Base-by-base conservation (phyloP, 75 land plant genomes). In the Sequoia sempervirens region DNA sequence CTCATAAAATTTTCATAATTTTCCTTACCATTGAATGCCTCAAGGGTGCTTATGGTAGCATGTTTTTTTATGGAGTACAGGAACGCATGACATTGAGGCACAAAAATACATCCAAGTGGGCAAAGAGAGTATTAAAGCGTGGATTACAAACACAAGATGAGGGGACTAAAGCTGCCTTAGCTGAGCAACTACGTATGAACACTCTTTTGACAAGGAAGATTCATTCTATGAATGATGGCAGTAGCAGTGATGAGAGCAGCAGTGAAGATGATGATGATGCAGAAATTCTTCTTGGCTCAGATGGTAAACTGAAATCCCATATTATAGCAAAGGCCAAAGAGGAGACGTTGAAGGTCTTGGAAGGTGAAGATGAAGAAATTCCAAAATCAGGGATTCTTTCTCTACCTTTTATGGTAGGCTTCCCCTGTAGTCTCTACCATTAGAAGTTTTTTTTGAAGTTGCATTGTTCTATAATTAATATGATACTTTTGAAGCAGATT, bases 51-150 rank as follows among this genome's bases (percentile, higher is more conserved):
- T 78, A 78, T 78, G 46, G 50, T 43, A 45, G 20, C 50, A 43
- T 9, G n/a, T 45, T 86, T 70, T 80, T 38, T 80, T 34, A 38
- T 56, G 80, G 73, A 34, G 40, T 93, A 52, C 92, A 97, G 98
- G 99, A 97, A 82, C 92, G 99, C 36, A 88, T 95, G 96, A 97
- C 94, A 38, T 72, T 94, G 82, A 95, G 92, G 88, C 99, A 97
- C 81, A 97, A 91, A 87, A 95, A 94, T 84, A 93, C 86, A 32
- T 91, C 95, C 4, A 90, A 91, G 74, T 97, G 98, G 96, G 99
- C 98, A 76, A 94, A 90, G 84, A 90, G 98, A 43, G 92, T 92
- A 17, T 38, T 95, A 45, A 87, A 91, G 81, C 92, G 98, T 87
- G 99, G 99, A 26, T 81, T 94, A 83, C 80, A 90, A 80, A 87